Evolutionary conservation across 2,329 filamentous ascomycete species (phyloP).

Genomic region (Monosporascus sp.): DNA sequence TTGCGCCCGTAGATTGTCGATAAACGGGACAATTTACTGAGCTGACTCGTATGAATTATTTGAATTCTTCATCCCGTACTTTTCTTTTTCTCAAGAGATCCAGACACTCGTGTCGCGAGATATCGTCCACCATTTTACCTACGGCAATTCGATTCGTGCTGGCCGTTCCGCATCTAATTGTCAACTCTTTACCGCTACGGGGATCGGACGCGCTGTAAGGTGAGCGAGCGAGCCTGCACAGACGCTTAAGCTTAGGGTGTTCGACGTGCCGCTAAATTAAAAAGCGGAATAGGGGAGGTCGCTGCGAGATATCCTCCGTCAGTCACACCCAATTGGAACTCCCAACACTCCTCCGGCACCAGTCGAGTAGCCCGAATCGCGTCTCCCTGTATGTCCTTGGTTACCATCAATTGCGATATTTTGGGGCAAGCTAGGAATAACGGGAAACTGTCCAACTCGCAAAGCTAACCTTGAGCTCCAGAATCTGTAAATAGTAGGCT

Average conservation of each 20-base stretch:
- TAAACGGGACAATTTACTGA: not conserved
- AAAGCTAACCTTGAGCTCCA: conserved; percentile 1
- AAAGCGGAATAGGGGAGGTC: not conserved
- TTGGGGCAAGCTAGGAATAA: not conserved
- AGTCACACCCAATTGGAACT: not conserved
- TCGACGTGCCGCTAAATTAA: too few species aligned
- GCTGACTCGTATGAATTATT: not conserved
- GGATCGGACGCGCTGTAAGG: too few species aligned
- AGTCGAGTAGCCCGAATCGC: not conserved
- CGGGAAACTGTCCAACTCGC: conserved; percentile 5
- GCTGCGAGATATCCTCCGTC: not conserved
- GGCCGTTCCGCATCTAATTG: too few species aligned
- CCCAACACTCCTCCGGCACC: not conserved
- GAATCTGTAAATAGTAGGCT: not conserved
- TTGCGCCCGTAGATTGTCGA: not conserved
- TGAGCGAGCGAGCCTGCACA: too few species aligned
- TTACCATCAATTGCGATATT: not conserved
- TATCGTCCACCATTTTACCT: too few species aligned
- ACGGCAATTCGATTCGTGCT: too few species aligned
- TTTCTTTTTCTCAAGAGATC: too few species aligned
- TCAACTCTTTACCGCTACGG: too few species aligned
- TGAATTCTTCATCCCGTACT: too few species aligned
- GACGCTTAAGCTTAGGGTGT: too few species aligned
- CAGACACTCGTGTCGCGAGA: too few species aligned
- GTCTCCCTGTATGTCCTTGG: not conserved